Conservation (phyloP, 129 eudicot genomes). For the Glebionis coronaria region DNA sequence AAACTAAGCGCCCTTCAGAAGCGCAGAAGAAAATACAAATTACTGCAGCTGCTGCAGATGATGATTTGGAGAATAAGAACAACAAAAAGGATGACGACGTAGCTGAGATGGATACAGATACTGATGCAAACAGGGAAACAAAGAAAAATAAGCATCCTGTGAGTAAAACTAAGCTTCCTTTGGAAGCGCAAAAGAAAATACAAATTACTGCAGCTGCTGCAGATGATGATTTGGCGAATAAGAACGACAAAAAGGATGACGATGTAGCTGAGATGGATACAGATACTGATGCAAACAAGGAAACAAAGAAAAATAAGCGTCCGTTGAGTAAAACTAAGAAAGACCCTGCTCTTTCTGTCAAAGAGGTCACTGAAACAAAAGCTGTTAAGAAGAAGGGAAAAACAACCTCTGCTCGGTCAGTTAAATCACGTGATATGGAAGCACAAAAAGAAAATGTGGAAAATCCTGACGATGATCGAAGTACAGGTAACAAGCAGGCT, state of each 20-base stretch:
- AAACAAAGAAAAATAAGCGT: constrained; percentile 1
- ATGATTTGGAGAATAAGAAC: no score
- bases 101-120: no score
- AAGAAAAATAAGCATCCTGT: constrained; percentile 2
- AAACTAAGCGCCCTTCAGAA: no score
- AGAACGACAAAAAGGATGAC: no score
- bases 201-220: neutral
- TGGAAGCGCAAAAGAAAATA: constrained; percentile 13
- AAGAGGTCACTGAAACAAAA: constrained; percentile 4
- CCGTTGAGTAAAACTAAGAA: constrained; percentile 22
- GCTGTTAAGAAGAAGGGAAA: constrained; percentile 21
- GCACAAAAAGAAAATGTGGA: constrained; percentile 63
- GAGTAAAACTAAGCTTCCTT: no score
- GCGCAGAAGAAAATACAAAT: constrained; percentile 4
- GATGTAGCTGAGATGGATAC: no score
- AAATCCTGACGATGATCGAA: constrained; percentile 26
- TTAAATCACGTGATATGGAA: constrained; percentile 21
- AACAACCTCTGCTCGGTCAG: neutral
- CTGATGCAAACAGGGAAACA: no score
- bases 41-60: neutral
- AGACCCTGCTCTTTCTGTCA: constrained; percentile 21
- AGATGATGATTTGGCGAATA: no score
- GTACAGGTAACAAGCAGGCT: constrained; percentile 23
- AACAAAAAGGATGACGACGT: no score
- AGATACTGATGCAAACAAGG: no score